These are phyloP conservation scores for Thelephora terrestris DNA, from an alignment of 1,284 basidiomycete species.

Conservation along the genomic window DNA sequence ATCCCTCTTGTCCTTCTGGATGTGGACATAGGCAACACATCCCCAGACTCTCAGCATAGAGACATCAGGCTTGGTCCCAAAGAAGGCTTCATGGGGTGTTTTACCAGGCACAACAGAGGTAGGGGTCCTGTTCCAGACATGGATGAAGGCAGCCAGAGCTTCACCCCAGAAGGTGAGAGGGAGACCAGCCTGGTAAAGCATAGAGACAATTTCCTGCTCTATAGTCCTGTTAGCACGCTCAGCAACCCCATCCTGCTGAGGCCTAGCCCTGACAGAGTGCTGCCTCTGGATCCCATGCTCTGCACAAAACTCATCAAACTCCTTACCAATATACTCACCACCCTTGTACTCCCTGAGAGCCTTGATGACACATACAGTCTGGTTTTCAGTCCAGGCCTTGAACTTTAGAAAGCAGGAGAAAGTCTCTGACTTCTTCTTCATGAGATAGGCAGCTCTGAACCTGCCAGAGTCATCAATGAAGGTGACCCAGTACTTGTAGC, in stretches of 20 bases:
- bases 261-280: slow-evolving; percentile 17
- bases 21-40: slow-evolving; percentile 24
- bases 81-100: slow-evolving; percentile 12
- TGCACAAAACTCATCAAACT: slow-evolving; percentile 10
- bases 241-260: slow-evolving; percentile 27
- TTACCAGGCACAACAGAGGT: slow-evolving; percentile 5
- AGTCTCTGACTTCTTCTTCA: slow-evolving; percentile 18
- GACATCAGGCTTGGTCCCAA: slow-evolving; percentile 11
- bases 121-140: slow-evolving; percentile 17
- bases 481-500: slow-evolving; percentile 16
- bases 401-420: slow-evolving; percentile 15
- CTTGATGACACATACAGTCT: slow-evolving; percentile 14
- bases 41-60: slow-evolving; percentile 8
- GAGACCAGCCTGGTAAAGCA: slow-evolving; percentile 14
- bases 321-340: slow-evolving; percentile 16
- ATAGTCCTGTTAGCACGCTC: slow-evolving; percentile 21
- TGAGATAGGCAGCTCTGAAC: slow-evolving; percentile 14
- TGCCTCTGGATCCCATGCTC: slow-evolving; percentile 20
- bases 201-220: slow-evolving; percentile 6
- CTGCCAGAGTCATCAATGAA: slow-evolving; percentile 18
- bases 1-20: slow-evolving; percentile 21
- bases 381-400: slow-evolving; percentile 13
- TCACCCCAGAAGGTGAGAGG: slow-evolving; percentile 19
- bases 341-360: slow-evolving; percentile 21
- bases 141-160: slow-evolving; percentile 14